Percentiles rank a stretch among this genome's conserved stretches.
These are phyloP conservation scores for Mycosphaerelloides madeirae DNA, from an alignment of 2,329 filamentous ascomycete species.

Conservation along the genomic window DNA sequence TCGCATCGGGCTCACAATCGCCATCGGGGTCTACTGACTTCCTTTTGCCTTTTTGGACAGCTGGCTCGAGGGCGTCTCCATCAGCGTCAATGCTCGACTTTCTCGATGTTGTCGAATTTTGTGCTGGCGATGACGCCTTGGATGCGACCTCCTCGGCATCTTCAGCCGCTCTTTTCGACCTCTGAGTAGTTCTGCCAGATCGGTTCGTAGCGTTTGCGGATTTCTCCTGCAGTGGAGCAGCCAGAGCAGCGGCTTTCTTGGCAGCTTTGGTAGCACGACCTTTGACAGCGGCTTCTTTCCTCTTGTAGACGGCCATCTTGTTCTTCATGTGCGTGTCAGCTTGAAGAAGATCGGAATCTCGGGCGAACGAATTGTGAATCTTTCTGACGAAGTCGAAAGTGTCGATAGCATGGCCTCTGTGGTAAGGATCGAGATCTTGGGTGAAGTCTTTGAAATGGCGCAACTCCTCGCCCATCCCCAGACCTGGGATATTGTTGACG, in stretches of 20 bases:
- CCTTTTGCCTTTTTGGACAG: not conserved
- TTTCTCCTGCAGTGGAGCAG: constrained; percentile 2
- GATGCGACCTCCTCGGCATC: not conserved
- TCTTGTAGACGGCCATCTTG: constrained; percentile 39
- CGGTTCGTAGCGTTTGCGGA: constrained; percentile 2
- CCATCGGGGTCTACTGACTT: not conserved
- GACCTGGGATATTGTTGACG: constrained; percentile 70
- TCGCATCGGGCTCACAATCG: too few species aligned
- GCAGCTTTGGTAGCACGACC: constrained; percentile 25
- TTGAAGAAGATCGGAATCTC: constrained; percentile 71
- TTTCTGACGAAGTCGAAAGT: constrained; percentile 70
- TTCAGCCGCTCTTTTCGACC: constrained; percentile 4
- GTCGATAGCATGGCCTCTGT: constrained; percentile 71
- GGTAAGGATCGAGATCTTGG: constrained; percentile 60
- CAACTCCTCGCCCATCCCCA: constrained; percentile 67
- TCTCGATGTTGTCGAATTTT: not conserved
- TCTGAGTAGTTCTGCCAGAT: constrained; percentile 3
- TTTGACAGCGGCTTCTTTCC: constrained; percentile 27
- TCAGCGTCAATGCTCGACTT: not conserved
- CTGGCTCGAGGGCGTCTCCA: not conserved
- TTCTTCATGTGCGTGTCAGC: constrained; percentile 62
- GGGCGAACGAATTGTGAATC: constrained; percentile 84
- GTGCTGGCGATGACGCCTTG: not conserved
- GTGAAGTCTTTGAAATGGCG: constrained; percentile 70
- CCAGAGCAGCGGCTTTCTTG: constrained; percentile 22